These are phyloP conservation scores for Urochloa ruziziensis DNA, from an alignment of 176 grass and related monocot genomes.

Conservation along the genomic window DNA sequence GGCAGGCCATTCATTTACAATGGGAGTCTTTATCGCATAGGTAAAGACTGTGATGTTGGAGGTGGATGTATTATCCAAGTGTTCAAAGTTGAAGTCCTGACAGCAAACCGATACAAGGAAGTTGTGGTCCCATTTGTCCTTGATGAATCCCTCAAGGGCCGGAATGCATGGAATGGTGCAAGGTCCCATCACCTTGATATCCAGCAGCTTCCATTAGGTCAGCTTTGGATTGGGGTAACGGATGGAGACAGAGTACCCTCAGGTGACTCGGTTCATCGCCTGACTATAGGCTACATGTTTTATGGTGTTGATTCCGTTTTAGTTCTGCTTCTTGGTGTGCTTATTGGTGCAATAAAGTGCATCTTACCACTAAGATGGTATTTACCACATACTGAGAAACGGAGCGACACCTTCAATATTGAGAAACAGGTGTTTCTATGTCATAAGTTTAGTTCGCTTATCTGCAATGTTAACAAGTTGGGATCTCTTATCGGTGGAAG, in stretches of 20 bases:
- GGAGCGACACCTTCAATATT: conserved; percentile 34
- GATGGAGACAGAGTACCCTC: conserved; percentile 78
- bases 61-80: conserved; percentile 47
- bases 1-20: conserved; percentile 78
- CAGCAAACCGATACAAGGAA: conserved; percentile 65
- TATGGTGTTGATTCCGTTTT: conserved; percentile 50
- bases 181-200: conserved; percentile 87
- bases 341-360: conserved; percentile 69
- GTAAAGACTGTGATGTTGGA: conserved; percentile 44
- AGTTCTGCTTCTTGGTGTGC: conserved; percentile 53
- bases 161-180: conserved; percentile 82
- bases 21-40: conserved; percentile 64
- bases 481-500: conserved; percentile 47
- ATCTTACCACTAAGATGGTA: conserved; percentile 51
- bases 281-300: conserved; percentile 54
- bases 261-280: conserved; percentile 41
- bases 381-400: conserved; percentile 54
- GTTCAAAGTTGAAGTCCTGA: conserved; percentile 70
- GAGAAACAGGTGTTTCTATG: conserved; percentile 31
- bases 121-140: conserved; percentile 63
- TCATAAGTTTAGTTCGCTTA: conserved; percentile 45
- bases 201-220: conserved; percentile 56
- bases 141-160: conserved; percentile 48
- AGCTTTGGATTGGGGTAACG: conserved; percentile 80
- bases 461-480: conserved; percentile 44